Base-by-base conservation (phyloP, 2,329 filamentous ascomycete genomes). In the Geosmithia morbida region DNA sequence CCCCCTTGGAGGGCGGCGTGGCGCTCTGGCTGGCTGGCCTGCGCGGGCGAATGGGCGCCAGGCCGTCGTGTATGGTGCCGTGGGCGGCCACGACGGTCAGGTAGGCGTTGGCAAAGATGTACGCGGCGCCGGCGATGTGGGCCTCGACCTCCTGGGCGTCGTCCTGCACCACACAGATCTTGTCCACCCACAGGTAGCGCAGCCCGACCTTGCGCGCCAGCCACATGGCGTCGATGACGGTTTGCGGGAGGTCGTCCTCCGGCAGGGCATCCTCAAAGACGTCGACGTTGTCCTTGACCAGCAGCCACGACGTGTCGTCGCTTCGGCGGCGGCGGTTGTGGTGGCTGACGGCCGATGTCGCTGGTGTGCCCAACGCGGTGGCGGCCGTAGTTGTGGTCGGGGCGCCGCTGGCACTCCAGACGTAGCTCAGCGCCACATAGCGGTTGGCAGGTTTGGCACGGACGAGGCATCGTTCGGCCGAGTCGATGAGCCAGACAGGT, bases 371-470 rank as follows among this genome's bases (percentile, higher is more conserved):
- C 3, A 11, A 19, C 41, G 41, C 3, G 41, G 5, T 22, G 17
- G 17, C 41, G 17, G 13, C 7, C n/a, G 13, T n/a, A 10, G 14
- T 20, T 17, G 19, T 19, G 43, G 59, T 18, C 41, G 20, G 22
- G 17, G 33, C n/a, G 26, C 48, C 52, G 4, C 54, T 53, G 2
- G 57, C 52, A 7, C 64, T 65, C 59, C 65, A 68, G 33, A 70
- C 66, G 51, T 71, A 71, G 56, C 67, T 70, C 20, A 71, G 58
- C n/a, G 68, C 65, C 3, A 68, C 53, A 45, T 70, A 71, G 33
- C 65, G 56, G 44, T 69, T 66, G 10, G 56, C 55, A 2, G 63
- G 59, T n/a, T 61, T 59, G 14, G 65, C 57, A 16, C 58, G 60
- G 6, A 69, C 66, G 19, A 70, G 56, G 43, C 62, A 55, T 16